These are phyloP conservation scores for Leccinum pellstonianum DNA, from an alignment of 768 basidiomycete species.

Conservation along the genomic window DNA sequence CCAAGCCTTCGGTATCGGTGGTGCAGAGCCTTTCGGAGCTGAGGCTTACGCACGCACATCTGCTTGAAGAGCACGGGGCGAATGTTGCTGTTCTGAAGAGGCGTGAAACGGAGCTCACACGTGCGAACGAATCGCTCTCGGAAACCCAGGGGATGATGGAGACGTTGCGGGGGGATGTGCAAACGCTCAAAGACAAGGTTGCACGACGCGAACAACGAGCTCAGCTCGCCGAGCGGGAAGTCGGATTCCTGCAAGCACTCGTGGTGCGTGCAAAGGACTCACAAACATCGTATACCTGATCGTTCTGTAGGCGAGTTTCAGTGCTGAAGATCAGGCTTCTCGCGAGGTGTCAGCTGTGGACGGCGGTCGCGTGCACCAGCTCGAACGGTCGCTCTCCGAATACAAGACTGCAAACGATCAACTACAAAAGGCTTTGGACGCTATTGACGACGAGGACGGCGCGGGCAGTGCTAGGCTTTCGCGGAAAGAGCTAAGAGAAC, in stretches of 20 bases:
- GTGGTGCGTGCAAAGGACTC: constrained; percentile 46
- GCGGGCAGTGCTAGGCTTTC: constrained; percentile 23
- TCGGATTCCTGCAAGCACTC: constrained; percentile 66
- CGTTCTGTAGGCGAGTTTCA: constrained; percentile 54
- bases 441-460: constrained; percentile 37
- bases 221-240: constrained; percentile 55
- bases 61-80: constrained; percentile 68
- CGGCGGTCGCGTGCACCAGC: constrained; percentile 44
- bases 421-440: constrained; percentile 50
- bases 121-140: constrained; percentile 36
- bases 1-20: constrained; percentile 51
- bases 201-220: constrained; percentile 38
- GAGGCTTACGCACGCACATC: constrained; percentile 57
- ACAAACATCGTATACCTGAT: neutral
- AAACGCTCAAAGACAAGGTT: constrained; percentile 39
- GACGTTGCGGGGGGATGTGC: constrained; percentile 37
- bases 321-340: constrained; percentile 50
- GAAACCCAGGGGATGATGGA: constrained; percentile 37
- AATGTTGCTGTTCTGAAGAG: constrained; percentile 50
- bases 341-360: constrained; percentile 28
- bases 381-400: constrained; percentile 53
- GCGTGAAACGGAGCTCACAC: constrained; percentile 52
- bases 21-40: constrained; percentile 58
- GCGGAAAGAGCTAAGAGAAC: constrained; percentile 40
- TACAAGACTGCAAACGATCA: constrained; percentile 50